phyloP scores from a whole-genome alignment of 1,139 yeast genomes.

The Blastobotrys buckinghamii region DNA sequence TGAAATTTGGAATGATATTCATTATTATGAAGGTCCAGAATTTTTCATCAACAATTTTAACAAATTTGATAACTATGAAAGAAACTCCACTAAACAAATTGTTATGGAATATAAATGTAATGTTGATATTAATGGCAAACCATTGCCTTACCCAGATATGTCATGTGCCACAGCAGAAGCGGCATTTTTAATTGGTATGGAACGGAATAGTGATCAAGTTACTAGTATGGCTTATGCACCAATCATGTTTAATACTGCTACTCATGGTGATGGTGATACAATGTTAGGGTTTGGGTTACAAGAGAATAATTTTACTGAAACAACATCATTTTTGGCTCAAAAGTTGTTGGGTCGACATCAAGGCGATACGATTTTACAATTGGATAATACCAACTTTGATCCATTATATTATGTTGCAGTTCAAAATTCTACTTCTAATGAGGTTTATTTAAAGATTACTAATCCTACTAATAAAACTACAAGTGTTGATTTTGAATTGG shows the following conservation, averaged over 20 bases:
- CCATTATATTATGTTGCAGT: conserved; percentile 11
- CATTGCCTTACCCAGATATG: conserved; percentile 2
- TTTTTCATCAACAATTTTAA: conserved; percentile 7
- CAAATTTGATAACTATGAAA: conserved; percentile 7
- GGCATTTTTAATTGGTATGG: conserved; percentile 11
- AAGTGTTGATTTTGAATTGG: conserved; percentile 4
- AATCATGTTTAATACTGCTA: neutral
- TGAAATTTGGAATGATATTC: conserved; percentile 8
- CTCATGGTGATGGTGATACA: neutral
- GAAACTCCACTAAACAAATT: conserved; percentile 8
- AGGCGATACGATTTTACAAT: conserved; percentile 9
- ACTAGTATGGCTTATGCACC: neutral
- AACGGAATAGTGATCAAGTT: conserved; percentile 11
- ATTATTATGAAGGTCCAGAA: conserved; percentile 5
- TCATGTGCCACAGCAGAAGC: conserved; percentile 7
- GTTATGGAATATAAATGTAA: conserved; percentile 5
- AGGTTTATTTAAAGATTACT: conserved; percentile 9
- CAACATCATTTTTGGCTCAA: conserved; percentile 7
- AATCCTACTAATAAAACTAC: conserved; percentile 5
- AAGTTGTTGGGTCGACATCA: conserved; percentile 5
- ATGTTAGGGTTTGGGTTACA: conserved; percentile 1
- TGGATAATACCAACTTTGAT: conserved; percentile 8
- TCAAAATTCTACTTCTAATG: neutral
- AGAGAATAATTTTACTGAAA: conserved; percentile 3
- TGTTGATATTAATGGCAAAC: neutral